Base-by-base conservation (phyloP, 2,329 filamentous ascomycete species). In the Xylariales sp. region DNA sequence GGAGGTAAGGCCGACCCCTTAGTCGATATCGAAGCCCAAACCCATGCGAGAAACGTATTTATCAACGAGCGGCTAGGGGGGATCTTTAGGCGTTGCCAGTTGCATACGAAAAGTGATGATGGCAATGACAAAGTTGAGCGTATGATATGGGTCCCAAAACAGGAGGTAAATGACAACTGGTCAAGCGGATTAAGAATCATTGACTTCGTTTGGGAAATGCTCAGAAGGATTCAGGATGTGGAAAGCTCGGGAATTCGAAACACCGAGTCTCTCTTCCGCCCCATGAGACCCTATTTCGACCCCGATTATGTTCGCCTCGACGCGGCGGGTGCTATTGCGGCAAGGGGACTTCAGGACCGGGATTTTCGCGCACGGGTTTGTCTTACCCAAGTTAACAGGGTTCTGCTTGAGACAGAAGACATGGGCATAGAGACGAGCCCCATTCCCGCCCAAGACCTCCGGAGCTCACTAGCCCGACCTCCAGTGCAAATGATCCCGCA, bases 241-340 rank as follows among this genome's bases (percentile, higher is more conserved):
- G 61, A 64, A 30, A 43, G 5, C 1, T 64, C 53, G 0, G 45
- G 61, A 5, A 14, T 52, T 9, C 53, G 34, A 30, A 43, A 52
- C 23, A 9, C 36, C 9, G 7, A 48, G 2, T 10, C 1, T 0
- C 16, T 59, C 5, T 54, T 64, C 14, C 16, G 48, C 4, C 62
- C 54, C 3, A 54, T 54, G 48, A 28, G 55, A 14, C 36, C 36
- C 1, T 54, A 59, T 23, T 64, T 64, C n/a, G 39, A 59, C 8
- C 62, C 55, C 3, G 36, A 48, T 18, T 48, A 30, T 12, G 18
- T 54, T n/a, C 46, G 54, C 18, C 46, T 39, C 2, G 39, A 34
- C 3, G 54, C 30, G 10, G 54, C 39, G 4, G 62, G 62, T 9
- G 36, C 12, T 3, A 58, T 59, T 2, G 48, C 62, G 3, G 54